Conservation (phyloP, 1,284 basidiomycete genomes). For the Trichosporon ovoides region DNA sequence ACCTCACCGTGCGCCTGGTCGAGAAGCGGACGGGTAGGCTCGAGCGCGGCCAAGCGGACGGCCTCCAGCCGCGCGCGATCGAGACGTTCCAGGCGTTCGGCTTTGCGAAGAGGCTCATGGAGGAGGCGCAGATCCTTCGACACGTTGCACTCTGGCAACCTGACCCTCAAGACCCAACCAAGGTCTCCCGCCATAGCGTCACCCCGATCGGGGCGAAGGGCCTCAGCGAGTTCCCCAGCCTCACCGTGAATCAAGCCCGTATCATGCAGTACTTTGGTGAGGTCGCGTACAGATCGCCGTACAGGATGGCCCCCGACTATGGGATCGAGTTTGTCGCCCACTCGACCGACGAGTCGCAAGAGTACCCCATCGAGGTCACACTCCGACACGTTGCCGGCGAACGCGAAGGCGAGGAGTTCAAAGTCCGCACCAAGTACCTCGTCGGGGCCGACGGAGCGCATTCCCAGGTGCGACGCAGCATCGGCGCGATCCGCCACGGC, state of each 20-base stretch:
- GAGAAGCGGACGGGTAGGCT: slow-evolving; percentile 11
- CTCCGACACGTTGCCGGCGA: slow-evolving; percentile 17
- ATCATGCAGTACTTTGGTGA: slow-evolving; percentile 16
- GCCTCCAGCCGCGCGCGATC: slow-evolving; percentile 10
- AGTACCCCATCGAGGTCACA: slow-evolving; percentile 28
- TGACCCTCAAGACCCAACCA: slow-evolving; percentile 3
- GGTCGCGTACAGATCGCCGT: slow-evolving; percentile 6
- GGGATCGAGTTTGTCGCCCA: slow-evolving; percentile 10
- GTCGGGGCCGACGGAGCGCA: slow-evolving; percentile 28
- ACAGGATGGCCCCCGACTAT: slow-evolving; percentile 11
- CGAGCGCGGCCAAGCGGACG: slow-evolving; percentile 11
- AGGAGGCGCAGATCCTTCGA: slow-evolving; percentile 8
- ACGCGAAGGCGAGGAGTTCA: slow-evolving; percentile 11
- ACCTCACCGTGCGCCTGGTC: slow-evolving; percentile 9
- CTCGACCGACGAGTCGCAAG: slow-evolving; percentile 17
- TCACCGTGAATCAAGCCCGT: slow-evolving; percentile 14
- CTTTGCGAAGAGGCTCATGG: slow-evolving; percentile 7
- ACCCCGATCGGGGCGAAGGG: slow-evolving; percentile 5
- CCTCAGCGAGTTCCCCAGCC: slow-evolving; percentile 11
- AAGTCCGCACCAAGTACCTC: slow-evolving; percentile 24
- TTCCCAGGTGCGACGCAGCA: slow-evolving; percentile 20
- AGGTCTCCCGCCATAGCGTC: slow-evolving; percentile 8
- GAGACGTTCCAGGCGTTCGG: slow-evolving; percentile 16
- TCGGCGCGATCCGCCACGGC: slow-evolving; percentile 36
- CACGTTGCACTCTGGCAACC: slow-evolving; percentile 16